Percentiles rank a stretch among this genome's conserved stretches.
These are phyloP conservation scores for Termitomyces sp. DNA, from an alignment of 768 basidiomycete species.

Conservation along the genomic window DNA sequence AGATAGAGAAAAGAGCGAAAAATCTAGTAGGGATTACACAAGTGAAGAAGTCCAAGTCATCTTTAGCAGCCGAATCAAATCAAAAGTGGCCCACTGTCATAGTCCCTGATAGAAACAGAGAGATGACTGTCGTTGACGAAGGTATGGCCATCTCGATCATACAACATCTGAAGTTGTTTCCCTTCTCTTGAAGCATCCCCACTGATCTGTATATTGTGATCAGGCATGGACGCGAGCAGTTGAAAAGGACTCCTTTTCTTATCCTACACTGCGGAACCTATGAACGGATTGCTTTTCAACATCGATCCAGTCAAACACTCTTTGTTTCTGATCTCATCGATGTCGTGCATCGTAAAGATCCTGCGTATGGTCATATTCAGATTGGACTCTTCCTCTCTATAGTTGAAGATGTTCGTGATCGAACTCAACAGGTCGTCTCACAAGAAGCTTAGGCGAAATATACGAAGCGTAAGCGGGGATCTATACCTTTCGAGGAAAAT, in stretches of 20 bases:
- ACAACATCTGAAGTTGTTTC: conserved; percentile 4
- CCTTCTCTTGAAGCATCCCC: not conserved
- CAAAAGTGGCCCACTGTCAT: not conserved
- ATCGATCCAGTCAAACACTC: conserved; percentile 8
- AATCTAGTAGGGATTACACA: not conserved
- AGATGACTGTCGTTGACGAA: not conserved
- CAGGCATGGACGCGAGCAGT: conserved; percentile 7
- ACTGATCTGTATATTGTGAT: not conserved
- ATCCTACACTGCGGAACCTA: conserved; percentile 1
- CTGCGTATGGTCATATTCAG: conserved; percentile 1
- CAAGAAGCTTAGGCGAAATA: not conserved
- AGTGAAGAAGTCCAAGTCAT: not conserved
- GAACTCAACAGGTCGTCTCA: not conserved
- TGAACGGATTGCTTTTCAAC: conserved; percentile 6
- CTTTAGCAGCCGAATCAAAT: not conserved
- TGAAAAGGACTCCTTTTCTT: conserved; percentile 6
- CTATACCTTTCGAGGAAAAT: not conserved
- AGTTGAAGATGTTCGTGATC: not conserved
- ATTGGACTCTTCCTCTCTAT: conserved; percentile 1
- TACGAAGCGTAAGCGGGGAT: not conserved
- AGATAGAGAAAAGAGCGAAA: not conserved
- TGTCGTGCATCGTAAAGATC: not conserved
- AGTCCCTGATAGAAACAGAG: not conserved
- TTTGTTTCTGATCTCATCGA: conserved; percentile 6
- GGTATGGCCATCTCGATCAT: not conserved